phyloP scores from a whole-genome alignment of 2,329 filamentous ascomycete genomes.

The Aspergillus fumigatus region DNA sequence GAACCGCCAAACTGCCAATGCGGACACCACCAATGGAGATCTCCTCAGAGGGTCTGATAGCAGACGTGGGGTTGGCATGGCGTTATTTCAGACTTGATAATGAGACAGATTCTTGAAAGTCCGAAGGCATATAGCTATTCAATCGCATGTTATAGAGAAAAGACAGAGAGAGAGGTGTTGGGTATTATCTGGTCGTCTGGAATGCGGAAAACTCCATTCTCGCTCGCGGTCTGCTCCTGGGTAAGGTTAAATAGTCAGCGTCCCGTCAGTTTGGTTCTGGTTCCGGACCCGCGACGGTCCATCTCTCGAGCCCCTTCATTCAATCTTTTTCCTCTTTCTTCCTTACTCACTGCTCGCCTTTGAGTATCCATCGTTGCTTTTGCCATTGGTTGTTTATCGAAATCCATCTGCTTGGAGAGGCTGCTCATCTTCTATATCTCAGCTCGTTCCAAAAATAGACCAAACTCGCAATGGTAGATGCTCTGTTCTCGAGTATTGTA shows the following conservation, averaged over 20 bases:
- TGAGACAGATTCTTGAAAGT: not conserved
- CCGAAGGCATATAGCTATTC: not conserved
- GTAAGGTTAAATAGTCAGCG: slow-evolving; percentile 9
- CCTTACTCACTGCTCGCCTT: not conserved
- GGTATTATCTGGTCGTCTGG: not conserved
- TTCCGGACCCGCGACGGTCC: slow-evolving; percentile 12
- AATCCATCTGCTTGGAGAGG: not conserved
- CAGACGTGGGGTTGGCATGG: not conserved
- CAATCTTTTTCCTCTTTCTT: slow-evolving; percentile 1
- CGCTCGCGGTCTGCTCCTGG: slow-evolving; percentile 1
- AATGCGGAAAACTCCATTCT: not conserved
- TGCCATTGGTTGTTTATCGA: not conserved
- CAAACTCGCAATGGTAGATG: not conserved
- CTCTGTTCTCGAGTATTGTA: not conserved
- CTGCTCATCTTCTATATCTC: not conserved
- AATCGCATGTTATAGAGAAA: not conserved
- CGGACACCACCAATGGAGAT: not conserved
- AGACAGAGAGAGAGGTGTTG: not conserved
- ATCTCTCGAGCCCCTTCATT: slow-evolving; percentile 1
- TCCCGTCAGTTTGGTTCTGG: slow-evolving; percentile 23
- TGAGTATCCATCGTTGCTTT: not conserved
- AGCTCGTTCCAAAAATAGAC: not conserved
- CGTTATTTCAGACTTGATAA: not conserved
- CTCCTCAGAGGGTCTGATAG: not conserved
- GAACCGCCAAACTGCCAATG: not conserved